These are phyloP conservation scores for Eimeria falciformis DNA, from an alignment of 169 alveolate species.

Conservation along the genomic window DNA sequence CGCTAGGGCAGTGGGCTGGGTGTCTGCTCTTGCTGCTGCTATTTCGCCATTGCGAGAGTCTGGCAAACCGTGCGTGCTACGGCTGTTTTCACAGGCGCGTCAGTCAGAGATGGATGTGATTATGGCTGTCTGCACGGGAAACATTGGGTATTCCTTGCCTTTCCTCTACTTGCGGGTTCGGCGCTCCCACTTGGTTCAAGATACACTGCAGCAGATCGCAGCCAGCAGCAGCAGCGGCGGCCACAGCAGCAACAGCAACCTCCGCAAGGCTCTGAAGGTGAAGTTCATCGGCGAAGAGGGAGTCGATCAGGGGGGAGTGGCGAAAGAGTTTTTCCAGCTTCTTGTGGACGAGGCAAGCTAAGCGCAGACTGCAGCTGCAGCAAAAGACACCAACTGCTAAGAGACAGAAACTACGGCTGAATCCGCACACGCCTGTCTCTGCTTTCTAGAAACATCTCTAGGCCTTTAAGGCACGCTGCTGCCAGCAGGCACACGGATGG, in stretches of 20 bases:
- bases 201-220: conserved; percentile 72
- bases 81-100: conserved; percentile 22
- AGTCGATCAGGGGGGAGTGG: conserved; percentile 95
- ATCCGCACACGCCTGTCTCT: too few species aligned
- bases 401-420: background rate
- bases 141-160: conserved; percentile 50
- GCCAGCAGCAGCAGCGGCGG: conserved; percentile 37
- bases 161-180: conserved; percentile 77
- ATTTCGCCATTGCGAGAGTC: too few species aligned
- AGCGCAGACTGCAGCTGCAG: conserved; percentile 10
- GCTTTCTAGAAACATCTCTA: background rate
- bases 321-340: conserved; percentile 92
- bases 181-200: conserved; percentile 78
- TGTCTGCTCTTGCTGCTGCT: background rate
- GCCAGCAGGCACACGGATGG: background rate
- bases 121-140: conserved; percentile 16
- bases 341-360: conserved; percentile 84
- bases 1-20: background rate
- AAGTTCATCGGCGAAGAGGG: conserved; percentile 93
- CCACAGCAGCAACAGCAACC: conserved; percentile 1
- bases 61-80: background rate
- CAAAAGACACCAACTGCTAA: background rate
- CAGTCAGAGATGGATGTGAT: conserved; percentile 47
- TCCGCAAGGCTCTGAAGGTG: conserved; percentile 84
- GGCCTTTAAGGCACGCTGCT: background rate